Base-by-base conservation (phyloP, 352 stramenopile genomes). In the Pythium grandisporangium region DNA sequence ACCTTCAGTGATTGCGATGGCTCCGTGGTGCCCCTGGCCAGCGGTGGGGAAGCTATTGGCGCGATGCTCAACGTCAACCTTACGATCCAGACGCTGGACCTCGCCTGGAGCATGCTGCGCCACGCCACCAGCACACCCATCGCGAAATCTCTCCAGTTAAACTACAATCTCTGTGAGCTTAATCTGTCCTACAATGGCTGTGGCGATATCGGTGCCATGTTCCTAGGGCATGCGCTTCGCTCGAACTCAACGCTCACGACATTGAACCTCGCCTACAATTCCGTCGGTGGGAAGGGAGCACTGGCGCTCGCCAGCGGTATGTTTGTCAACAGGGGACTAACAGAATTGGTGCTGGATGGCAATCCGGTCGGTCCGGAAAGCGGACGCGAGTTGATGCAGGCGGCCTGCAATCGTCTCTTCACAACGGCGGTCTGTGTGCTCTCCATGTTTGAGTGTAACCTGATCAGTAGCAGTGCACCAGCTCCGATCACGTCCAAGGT, bases 91-190 rank as follows among this genome's bases (percentile, higher is more conserved):
- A 51, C 71, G 5, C 53, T 95, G 3, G 75, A 93, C 48, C 30
- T 95, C n/a, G 84, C 72, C 21, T 95, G 84, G 84, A 95, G 95
- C 45, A 63, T 75, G 33, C 50, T 95, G 5, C 71, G 67, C 6
- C 51, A 69, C 22, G 45, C 35, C 19, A 71, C 58, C 16, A 45
- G 33, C 5, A 32, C 48, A 2, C 66, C 66, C n/a, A 80, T 88
- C 4, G 67, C 62, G 2, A 55, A 53, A 6, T 59, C 75, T 4
- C 36, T 88, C 2, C 45, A 72, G 34, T 58, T 80, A 25, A 88
- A 88, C 21, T 80, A 74, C 43, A 76, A 80, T 22, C 46, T 88
- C 2, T 51, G 55, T 33, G 65, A 82, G 32, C 64, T 89, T 23
- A 64, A 74, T 6, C 10, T 89, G 11, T 63, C 70, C 27, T 81